Evolutionary conservation across 345 rosid genomes (phyloP).

Genomic region (Triadica sebifera): DNA sequence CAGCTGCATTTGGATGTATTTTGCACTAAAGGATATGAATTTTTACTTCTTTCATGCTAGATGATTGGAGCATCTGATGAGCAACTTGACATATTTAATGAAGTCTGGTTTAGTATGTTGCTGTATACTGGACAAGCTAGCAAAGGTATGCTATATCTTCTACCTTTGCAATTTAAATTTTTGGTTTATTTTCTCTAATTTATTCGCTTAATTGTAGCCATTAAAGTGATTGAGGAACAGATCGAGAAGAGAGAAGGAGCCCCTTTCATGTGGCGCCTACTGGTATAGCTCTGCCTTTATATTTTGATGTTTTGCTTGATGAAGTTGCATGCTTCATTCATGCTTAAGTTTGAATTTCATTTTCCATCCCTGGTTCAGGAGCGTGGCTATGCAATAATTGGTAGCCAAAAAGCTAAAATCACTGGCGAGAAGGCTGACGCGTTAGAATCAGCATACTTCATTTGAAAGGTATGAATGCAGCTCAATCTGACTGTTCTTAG

Average conservation of each 20-base stretch:
- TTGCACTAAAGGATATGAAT: neutral
- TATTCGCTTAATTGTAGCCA: conserved; percentile 37
- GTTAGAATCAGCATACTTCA: conserved; percentile 62
- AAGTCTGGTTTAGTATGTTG: conserved; percentile 69
- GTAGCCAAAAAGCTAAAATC: conserved; percentile 44
- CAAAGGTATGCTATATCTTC: conserved; percentile 42
- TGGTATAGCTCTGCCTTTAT: conserved; percentile 44
- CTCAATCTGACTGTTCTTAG: neutral
- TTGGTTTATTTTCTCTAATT: conserved; percentile 8
- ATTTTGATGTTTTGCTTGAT: conserved; percentile 1
- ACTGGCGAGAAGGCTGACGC: conserved; percentile 51
- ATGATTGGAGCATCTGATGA: conserved; percentile 85
- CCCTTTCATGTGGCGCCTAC: conserved; percentile 79
- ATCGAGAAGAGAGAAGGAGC: conserved; percentile 61
- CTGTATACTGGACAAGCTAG: conserved; percentile 56
- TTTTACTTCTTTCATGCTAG: conserved; percentile 30
- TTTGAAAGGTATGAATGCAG: conserved; percentile 14
- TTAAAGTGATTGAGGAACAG: conserved; percentile 53
- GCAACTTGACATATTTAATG: conserved; percentile 85
- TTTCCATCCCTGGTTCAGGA: conserved; percentile 45
- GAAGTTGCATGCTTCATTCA: neutral
- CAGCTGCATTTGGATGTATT: neutral
- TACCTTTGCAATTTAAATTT: neutral
- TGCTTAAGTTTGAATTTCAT: neutral
- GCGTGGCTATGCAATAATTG: conserved; percentile 48